phyloP scores from a whole-genome alignment of 805 yeast species.

The Metschnikowia sp. region DNA sequence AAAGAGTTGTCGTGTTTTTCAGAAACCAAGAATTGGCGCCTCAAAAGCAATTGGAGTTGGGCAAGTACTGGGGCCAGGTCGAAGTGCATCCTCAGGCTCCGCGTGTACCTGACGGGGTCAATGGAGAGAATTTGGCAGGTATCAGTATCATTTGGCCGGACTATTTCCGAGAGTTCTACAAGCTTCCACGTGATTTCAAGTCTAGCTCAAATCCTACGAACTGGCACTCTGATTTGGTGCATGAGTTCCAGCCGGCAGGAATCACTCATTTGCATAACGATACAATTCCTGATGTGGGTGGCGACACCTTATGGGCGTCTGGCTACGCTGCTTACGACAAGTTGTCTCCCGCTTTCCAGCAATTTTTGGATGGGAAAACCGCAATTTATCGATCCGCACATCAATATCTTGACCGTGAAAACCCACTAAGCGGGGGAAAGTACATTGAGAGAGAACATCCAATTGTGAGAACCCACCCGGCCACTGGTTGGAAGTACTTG shows the following conservation, averaged over 20 bases:
- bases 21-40: conserved; percentile 27
- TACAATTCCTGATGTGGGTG: conserved; percentile 47
- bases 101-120: conserved; percentile 10
- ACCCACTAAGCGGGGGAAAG: conserved; percentile 27
- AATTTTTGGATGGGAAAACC: conserved; percentile 51
- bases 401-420: conserved; percentile 30
- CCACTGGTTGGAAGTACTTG: conserved; percentile 29
- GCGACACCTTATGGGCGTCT: conserved; percentile 52
- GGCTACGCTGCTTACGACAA: conserved; percentile 56
- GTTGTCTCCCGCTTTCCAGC: conserved; percentile 46
- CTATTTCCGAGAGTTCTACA: conserved; percentile 17
- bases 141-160: conserved; percentile 30
- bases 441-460: conserved; percentile 26
- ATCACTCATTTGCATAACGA: conserved; percentile 51
- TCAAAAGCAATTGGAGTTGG: conserved; percentile 24
- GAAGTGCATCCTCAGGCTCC: conserved; percentile 17
- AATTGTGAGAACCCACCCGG: conserved; percentile 26
- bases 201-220: conserved; percentile 17
- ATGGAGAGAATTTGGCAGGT: conserved; percentile 16
- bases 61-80: conserved; percentile 3
- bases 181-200: conserved; percentile 24
- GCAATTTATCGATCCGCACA: conserved; percentile 42
- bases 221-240: conserved; percentile 49
- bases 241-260: conserved; percentile 55
- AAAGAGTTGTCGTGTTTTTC: conserved; percentile 26